Evolutionary conservation across 495 filamentous ascomycete genomes (phyloP), one percentile per base, ranked within the genome.

Genomic region (Neurospora cerealis): DNA sequence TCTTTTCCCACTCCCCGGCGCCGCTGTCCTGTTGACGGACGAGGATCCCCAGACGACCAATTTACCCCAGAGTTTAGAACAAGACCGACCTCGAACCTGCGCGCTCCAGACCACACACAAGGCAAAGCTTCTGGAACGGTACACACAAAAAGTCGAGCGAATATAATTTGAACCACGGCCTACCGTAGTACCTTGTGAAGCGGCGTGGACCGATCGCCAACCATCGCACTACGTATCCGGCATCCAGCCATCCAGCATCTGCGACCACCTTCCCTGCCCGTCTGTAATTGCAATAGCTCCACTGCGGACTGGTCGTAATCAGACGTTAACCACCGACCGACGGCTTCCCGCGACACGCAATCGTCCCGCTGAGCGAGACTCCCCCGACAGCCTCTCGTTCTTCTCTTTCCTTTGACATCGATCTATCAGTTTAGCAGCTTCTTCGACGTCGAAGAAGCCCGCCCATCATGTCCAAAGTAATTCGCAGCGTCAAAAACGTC

Each of bases 401-500:
- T 32, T 37, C 15, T 71, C 38, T 39, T 32, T 28, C 21, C 40
- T n/a, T 42, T 32, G 36, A 71, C 28, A 44, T 44, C n/a, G 70
- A 44, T 44, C 36, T 13, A 37, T 54, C 24, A 13, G 28, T 28
- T 9, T 28, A 24, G 32, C 41, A 34, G 72, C 39, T 62, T 54
- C 62, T 62, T 28, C 72, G 69, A 34, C 28, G 13, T 9, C 37
- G 13, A 69, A 34, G 28, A 42, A 32, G 60, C 11, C 21, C 74
- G 77, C 74, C 76, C 83, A 85, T 83, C 77, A 99, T 98, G 96
- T 98, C 96, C 70, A 96, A 96, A 83, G 95, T 98, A 79, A 93
- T 99, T 77, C 91, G 96, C 82, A 97, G 94, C 80, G 96, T 99
- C 77, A 98, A 97, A 87, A 99, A 99, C 87, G 96, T 99, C 84